Percentiles rank a stretch among this genome's conserved stretches.
Conservation (phyloP, 306 rosid genomes). For the Cyclanthera cordifolia region DNA sequence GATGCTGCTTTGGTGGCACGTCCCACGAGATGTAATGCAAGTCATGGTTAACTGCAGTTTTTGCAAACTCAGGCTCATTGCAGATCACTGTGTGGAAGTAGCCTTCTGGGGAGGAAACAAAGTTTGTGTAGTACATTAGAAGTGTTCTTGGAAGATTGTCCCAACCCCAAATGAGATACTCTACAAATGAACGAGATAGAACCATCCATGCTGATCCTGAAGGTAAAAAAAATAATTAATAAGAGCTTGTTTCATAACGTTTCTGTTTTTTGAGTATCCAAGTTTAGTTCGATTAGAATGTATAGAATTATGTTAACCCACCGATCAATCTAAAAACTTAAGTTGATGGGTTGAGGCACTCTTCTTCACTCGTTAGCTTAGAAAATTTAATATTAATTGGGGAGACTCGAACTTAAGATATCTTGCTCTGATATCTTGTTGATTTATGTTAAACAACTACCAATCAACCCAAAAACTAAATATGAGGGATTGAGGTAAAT, state of each 20-base stretch:
- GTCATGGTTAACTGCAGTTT: slow-evolving; percentile 63
- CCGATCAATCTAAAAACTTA: too few relatives aligned
- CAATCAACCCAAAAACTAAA: too few relatives aligned
- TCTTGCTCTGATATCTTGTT: too few relatives aligned
- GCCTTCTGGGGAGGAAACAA: slow-evolving; percentile 91
- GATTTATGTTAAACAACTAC: too few relatives aligned
- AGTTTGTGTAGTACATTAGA: slow-evolving; percentile 87
- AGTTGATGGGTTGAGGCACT: too few relatives aligned
- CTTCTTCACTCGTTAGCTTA: too few relatives aligned
- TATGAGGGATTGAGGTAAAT: too few relatives aligned
- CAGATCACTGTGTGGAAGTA: slow-evolving; percentile 87
- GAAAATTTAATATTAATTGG: too few relatives aligned
- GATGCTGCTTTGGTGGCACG: slow-evolving; percentile 75
- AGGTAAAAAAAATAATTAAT: neutral
- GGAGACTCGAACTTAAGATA: too few relatives aligned
- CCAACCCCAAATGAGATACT: slow-evolving; percentile 84
- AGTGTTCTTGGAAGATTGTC: slow-evolving; percentile 87
- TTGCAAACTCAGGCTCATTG: slow-evolving; percentile 59
- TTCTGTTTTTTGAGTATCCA: slow-evolving; percentile 1
- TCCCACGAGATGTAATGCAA: slow-evolving; percentile 88
- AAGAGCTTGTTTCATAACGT: neutral
- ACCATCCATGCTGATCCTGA: slow-evolving; percentile 98
- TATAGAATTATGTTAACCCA: too few relatives aligned
- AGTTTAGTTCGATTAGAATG: neutral
- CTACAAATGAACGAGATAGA: slow-evolving; percentile 62